Percentiles rank a stretch among this genome's conserved stretches.
phyloP scores from a whole-genome alignment of 768 basidiomycete genomes.

The Russula emetica region DNA sequence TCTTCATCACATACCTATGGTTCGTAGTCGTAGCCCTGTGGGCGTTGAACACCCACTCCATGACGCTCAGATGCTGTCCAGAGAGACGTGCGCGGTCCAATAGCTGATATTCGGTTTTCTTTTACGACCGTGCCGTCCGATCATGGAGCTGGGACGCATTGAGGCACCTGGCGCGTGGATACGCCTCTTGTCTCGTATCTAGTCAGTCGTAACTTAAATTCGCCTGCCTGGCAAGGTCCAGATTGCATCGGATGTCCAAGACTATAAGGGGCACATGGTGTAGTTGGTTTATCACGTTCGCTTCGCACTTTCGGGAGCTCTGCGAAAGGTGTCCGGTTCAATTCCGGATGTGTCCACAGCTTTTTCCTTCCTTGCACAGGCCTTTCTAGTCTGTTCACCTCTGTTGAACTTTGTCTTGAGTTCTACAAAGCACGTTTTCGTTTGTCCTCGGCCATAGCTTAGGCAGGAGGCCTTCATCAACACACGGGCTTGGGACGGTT shows the following conservation, averaged over 20 bases:
- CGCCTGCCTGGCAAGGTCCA: neutral
- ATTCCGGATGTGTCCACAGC: slow-evolving; percentile 12
- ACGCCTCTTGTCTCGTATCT: too few species aligned
- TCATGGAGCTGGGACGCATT: too few species aligned
- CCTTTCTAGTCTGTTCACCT: neutral
- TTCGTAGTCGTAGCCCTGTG: too few species aligned
- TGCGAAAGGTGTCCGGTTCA: slow-evolving; percentile 14
- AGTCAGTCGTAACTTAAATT: too few species aligned
- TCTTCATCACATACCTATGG: too few species aligned
- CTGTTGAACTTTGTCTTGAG: neutral
- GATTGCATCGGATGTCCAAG: neutral
- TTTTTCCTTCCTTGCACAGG: neutral
- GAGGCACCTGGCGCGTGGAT: too few species aligned
- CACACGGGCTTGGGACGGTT: neutral
- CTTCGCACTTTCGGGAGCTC: slow-evolving; percentile 1
- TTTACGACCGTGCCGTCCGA: too few species aligned
- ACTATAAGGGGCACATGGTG: neutral
- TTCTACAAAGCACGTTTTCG: neutral
- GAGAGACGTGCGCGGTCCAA: too few species aligned
- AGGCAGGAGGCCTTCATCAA: neutral
- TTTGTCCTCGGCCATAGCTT: neutral
- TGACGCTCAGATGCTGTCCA: too few species aligned
- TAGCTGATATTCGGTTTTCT: too few species aligned
- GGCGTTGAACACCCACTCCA: too few species aligned
- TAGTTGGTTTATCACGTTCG: slow-evolving; percentile 15